Base-by-base conservation (phyloP, 768 basidiomycete genomes). In the Podaxis mareebaensis region DNA sequence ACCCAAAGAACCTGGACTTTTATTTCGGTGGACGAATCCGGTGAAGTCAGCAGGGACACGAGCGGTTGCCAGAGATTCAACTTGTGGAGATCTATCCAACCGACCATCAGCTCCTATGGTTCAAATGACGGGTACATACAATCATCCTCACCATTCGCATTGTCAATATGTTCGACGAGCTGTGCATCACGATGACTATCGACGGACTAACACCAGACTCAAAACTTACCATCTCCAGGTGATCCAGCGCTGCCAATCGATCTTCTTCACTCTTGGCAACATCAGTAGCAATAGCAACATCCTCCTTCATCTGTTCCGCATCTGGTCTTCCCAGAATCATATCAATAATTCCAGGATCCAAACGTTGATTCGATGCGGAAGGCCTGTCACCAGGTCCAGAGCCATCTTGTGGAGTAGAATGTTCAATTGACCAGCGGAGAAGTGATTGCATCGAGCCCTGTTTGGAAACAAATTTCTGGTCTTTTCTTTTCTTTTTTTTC, bases 121-220 rank as follows among this genome's bases (percentile, higher is more conserved):
- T 65, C 46, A 17, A 33, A 33, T 3, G 15, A 33, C 8, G 26
- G 63, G 72, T 63, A 51, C n/a, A 7, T 3, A 40, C 17, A n/a
- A 15, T 2, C 15, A 20, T 70, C 89, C 64, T 44, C 26, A 66
- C 94, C 85, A 71, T 94, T 96, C 0, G 95, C 94, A 72, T 96
- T 96, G 69, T 96, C 95, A 58, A 96, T 93, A 44, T 85, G 85
- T 73, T 96, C 93, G 60, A 96, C 81, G 30, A 96, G 79, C 94
- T 95, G 67, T 28, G 38, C 0, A 10, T 13, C 13, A 38, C 42
- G 17, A 10, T 20, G 26, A 26, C 49, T 51, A 24, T 5, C 22
- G 4, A 26, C 49, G 12, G 12, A 3, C 26, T 24, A 24, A 51
- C 22, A 28, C 24, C 10, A 28, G 26, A 24, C 10, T 51, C 12